Conservation (phyloP, 2,329 filamentous ascomycete species). For the Cladosporium halotolerans region DNA sequence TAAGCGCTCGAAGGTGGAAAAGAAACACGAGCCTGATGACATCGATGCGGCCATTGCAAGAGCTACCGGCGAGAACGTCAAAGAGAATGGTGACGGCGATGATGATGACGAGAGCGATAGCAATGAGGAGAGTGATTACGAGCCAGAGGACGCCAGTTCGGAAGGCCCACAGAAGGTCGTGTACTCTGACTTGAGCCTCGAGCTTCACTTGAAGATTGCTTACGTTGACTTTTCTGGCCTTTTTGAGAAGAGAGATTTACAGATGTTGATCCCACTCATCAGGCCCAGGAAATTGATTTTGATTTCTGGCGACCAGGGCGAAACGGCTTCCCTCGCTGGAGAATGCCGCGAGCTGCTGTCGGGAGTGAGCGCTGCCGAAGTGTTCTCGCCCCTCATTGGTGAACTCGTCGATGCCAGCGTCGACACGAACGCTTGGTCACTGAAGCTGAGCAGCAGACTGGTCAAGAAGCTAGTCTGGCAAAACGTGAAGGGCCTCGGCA, state of each 20-base stretch:
- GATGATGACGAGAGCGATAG: conserved; percentile 19
- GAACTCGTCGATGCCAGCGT: conserved; percentile 79
- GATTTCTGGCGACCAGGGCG: conserved; percentile 70
- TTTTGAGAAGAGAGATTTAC: conserved; percentile 87
- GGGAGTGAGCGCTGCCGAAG: conserved; percentile 35
- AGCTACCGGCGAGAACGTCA: conserved; percentile 32
- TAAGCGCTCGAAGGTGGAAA: conserved; percentile 57
- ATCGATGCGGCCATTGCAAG: conserved; percentile 30
- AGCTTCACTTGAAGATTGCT: conserved; percentile 68
- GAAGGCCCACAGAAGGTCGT: conserved; percentile 71
- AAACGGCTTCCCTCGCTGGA: conserved; percentile 70
- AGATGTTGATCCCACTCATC: conserved; percentile 91
- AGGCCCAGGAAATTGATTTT: conserved; percentile 90
- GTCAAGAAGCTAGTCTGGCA: conserved; percentile 91
- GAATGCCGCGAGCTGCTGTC: conserved; percentile 67
- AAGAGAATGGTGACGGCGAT: not conserved
- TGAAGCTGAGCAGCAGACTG: conserved; percentile 78
- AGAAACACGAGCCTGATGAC: conserved; percentile 28
- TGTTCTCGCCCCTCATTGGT: conserved; percentile 77
- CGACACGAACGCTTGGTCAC: conserved; percentile 94
- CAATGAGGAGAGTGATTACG: conserved; percentile 40
- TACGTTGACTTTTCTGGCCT: conserved; percentile 89
- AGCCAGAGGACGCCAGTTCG: conserved; percentile 43
- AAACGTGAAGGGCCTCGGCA: conserved; percentile 78
- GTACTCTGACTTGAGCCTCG: conserved; percentile 56